Evolutionary conservation across 2,329 filamentous ascomycete species (phyloP), one percentile per base, ranked within the genome.

Genomic region (Aureobasidium musti): DNA sequence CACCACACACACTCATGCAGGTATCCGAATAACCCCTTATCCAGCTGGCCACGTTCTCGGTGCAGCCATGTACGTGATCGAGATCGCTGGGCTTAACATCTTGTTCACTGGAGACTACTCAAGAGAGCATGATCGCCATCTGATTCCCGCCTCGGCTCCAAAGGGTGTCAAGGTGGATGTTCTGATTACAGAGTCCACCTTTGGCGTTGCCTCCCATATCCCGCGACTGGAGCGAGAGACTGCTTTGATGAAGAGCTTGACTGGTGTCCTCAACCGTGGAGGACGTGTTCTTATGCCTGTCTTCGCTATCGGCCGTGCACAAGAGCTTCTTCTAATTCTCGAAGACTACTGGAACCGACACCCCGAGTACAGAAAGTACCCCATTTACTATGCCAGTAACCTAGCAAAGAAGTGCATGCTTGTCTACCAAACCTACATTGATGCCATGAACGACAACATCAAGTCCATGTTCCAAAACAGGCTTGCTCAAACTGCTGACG

Each of bases 391-490:
- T 77, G 96, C 96, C 65, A 95, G 91, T 73, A 97, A 96, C 73
- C 86, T 98, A 49, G 95, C 95, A 0, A 84, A 94, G 69, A 95
- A 97, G 78, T 99, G 95, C 80, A 99, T 99, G 95, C 87, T 97
- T 35, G 92, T 98, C 3, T 99, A 99, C 76, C 95, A 98, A 77
- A 99, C 95, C 1, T 99, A 98, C 74, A 92, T 98, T 57, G 92
- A 93, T 57, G 92, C 93, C 65, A 99, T 99, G 95, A 99, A 99
- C 76, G 94, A 98, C 74, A 98, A 97, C 73, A 98, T 99, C 82
- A 97, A 97, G 77, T 87, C 91, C 13, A 85, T 97, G n/a, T 97
- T 97, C 79, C 86, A 90, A 63, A 92, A 96, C 77, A 88, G 92
- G 56, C 96, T 97, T 87, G 91, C 92, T 11, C 91, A 96, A 76